Conservation (phyloP, 495 filamentous ascomycete species). For the Penicillium ucsense region DNA sequence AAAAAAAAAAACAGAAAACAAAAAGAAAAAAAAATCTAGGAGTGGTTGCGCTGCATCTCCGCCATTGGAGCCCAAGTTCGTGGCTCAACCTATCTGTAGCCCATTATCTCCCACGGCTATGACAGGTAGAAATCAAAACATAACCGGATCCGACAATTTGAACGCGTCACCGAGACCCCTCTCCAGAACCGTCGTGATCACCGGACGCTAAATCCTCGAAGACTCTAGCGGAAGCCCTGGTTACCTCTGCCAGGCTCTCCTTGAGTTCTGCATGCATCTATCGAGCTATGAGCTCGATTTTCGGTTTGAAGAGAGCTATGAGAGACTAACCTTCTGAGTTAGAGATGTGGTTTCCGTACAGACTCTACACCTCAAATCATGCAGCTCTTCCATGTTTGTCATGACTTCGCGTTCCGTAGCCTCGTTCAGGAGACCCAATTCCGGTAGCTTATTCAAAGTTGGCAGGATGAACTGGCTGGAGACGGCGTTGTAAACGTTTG, state of each 20-base stretch:
- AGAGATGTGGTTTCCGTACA: background rate
- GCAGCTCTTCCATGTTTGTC: slow-evolving; percentile 1
- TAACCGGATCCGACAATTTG: background rate
- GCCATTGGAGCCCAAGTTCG: background rate
- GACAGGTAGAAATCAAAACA: background rate
- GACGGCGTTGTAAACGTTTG: slow-evolving; percentile 1
- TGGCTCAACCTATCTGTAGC: slow-evolving; percentile 1
- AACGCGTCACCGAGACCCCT: background rate
- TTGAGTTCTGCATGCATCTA: slow-evolving; percentile 1
- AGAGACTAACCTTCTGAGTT: slow-evolving; percentile 1
- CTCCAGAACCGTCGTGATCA: background rate
- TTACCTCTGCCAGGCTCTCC: slow-evolving; percentile 1
- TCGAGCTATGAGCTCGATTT: background rate
- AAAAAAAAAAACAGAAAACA: no score
- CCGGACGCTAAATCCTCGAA: slow-evolving; percentile 1
- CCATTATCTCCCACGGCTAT: background rate
- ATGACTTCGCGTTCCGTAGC: slow-evolving; percentile 1
- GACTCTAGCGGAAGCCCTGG: background rate
- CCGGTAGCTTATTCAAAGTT: background rate
- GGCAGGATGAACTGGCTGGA: slow-evolving; percentile 1
- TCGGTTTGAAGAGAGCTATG: background rate
- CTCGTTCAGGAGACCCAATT: slow-evolving; percentile 1
- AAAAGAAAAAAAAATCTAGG: background rate
- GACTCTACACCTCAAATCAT: slow-evolving; percentile 1
- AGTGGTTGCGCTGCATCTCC: background rate